phyloP scores from a whole-genome alignment of 2,329 filamentous ascomycete genomes.

The Blastomyces parvus region DNA sequence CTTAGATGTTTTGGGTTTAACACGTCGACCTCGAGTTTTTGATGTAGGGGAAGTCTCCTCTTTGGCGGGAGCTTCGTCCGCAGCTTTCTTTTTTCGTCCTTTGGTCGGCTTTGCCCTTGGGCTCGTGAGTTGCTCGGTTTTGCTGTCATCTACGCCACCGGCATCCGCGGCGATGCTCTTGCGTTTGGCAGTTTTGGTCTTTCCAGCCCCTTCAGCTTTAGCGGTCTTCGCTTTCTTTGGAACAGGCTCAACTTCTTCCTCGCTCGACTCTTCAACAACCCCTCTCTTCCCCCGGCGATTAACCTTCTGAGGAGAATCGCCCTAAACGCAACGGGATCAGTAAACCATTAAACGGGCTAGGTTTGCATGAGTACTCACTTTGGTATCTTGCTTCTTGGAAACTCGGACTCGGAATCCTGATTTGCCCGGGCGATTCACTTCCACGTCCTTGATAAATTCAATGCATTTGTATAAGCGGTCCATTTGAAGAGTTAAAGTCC shows the following conservation, averaged over 20 bases:
- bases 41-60: conserved; percentile 18
- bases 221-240: conserved; percentile 17
- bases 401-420: conserved; percentile 49
- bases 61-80: conserved; percentile 17
- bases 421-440: conserved; percentile 60
- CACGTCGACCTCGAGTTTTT: conserved; percentile 11
- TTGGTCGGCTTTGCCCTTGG: conserved; percentile 5
- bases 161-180: conserved; percentile 9
- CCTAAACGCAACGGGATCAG: conserved; percentile 18
- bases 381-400: conserved; percentile 21
- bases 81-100: conserved; percentile 12
- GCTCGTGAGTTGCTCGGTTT: conserved; percentile 10
- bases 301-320: conserved; percentile 27
- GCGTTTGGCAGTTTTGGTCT: conserved; percentile 12
- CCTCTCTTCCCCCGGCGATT: conserved; percentile 30
- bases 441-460: conserved; percentile 51
- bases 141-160: conserved; percentile 7
- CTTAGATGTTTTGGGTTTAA: conserved; percentile 14
- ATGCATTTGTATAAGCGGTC: neutral
- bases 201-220: conserved; percentile 12
- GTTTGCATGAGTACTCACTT: neutral
- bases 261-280: conserved; percentile 15
- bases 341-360: neutral
- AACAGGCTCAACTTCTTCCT: conserved; percentile 14
- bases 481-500: conserved; percentile 12